Evolutionary conservation across 2,329 filamentous ascomycete species (phyloP), one percentile per base, ranked within the genome.

Genomic region (Xylaria sp.): DNA sequence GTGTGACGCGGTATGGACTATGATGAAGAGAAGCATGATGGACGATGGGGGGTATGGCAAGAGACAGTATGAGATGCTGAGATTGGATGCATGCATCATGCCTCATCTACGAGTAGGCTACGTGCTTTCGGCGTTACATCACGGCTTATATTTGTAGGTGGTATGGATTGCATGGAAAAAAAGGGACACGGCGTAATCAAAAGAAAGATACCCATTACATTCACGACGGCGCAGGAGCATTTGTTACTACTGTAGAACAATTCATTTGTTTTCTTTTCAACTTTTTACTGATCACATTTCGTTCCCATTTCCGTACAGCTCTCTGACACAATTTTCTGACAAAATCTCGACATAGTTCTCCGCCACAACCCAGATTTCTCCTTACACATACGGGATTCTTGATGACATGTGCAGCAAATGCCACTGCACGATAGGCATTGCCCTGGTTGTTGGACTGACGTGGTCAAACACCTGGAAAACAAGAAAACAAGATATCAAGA

Each of bases 1-100:
- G 86, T 66, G 81, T 90, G 63, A 82, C 84, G 59, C 78, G 86
- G 68, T 88, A 87, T 69, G 84, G 84, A 39, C 50, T 78, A 37
- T 79, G 49, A 51, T 5, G 49, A 70, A 13, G 34, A 51, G 56
- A 54, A 51, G 55, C 37, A 58, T 46, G 44, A 46, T 9, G 35
- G 19, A 54, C 6, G 13, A 8, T 13, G 44, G 23, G 49, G 47
- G n/a, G 10, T 11, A 46, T 46, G 42, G 10, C n/a, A 16, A 16
- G 42, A 4, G 19, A 44, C 13, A 19, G 10, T 34, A 42, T 46
- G 13, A 16, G 13, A 46, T 16, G 42, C 13, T 46, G 42, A 6
- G n/a, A n/a, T 13, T 42, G 37, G 37, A 13, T 13, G 11, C 8
- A 13, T 13, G 11, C 8, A 8, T 4, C 8, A 13, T 42, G 8